Evolutionary conservation across 1,139 yeast species (phyloP).

Genomic region (Yamadazyma triangularis): DNA sequence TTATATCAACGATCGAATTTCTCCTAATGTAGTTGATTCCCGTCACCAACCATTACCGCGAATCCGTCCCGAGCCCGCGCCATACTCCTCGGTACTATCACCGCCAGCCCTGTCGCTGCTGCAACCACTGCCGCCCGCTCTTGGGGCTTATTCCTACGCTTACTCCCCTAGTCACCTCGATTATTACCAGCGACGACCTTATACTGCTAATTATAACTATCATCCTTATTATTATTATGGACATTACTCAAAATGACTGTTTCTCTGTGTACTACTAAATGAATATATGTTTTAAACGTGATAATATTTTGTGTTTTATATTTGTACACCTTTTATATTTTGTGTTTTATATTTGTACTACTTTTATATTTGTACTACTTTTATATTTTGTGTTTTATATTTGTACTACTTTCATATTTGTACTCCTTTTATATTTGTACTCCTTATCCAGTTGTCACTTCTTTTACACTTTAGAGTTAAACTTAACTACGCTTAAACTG

Average conservation of each 20-base stretch:
- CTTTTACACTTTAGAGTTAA: too few relatives aligned
- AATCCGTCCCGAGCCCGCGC: too few relatives aligned
- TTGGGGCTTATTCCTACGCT: not conserved
- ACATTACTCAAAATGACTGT: not conserved
- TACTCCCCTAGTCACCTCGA: not conserved
- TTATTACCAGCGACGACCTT: not conserved
- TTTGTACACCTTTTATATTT: not conserved
- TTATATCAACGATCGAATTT: not conserved
- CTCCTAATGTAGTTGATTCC: too few relatives aligned
- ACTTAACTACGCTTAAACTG: too few relatives aligned
- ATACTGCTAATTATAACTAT: not conserved
- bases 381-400: not conserved
- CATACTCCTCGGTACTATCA: too few relatives aligned
- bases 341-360: not conserved
- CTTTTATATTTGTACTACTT: not conserved
- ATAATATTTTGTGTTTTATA: too few relatives aligned
- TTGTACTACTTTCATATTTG: not conserved
- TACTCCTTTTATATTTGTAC: not conserved
- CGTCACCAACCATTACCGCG: too few relatives aligned
- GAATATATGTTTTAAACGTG: too few relatives aligned
- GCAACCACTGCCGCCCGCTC: not conserved
- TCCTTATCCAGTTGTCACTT: not conserved
- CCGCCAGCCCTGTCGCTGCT: not conserved
- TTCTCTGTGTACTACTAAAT: too few relatives aligned
- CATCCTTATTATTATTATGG: not conserved